Base-by-base conservation (phyloP, 1,284 basidiomycete species). In the Malassezia slooffiae region DNA sequence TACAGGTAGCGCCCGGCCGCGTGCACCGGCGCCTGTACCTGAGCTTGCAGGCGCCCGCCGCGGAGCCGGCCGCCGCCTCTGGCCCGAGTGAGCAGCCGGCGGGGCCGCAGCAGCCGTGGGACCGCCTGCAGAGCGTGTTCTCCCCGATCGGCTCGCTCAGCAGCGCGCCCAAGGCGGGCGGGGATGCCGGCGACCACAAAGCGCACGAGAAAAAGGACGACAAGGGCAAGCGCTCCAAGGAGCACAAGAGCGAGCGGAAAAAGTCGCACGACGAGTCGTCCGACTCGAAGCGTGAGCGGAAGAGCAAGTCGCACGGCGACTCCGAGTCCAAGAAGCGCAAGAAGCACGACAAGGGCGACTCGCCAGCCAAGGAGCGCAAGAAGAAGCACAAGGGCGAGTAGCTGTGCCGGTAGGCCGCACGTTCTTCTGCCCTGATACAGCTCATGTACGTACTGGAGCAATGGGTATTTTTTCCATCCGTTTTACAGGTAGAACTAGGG, bases 91-190 rank as follows among this genome's bases (percentile, higher is more conserved):
- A 51, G 38, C 17, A 47, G 38, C 19, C 43, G 43, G 43, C 50
- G 41, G 30, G 47, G 43, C 43, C 44, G 13, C 43, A 47, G 21
- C 60, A 62, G 48, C 60, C 60, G 3, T 60, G 57, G 57, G 53
- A 60, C 26, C 34, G 55, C 21, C 33, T 62, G 4, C 50, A 50
- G 23, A 55, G 55, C 2, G 35, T 32, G 20, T 62, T 60, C 41
- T 52, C 28, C 13, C 50, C 50, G 1, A 33, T 37, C 3, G 50
- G 50, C 31, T 42, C 50, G 24, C 37, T 34, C 19, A 12, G 22
- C 13, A 16, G 15, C 7, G 20, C 28, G 13, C 36, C 43, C 4
- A 19, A 31, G 26, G 13, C 28, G 20, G 17, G 21, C 20, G 37
- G 13, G 33, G 17, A 20, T 8, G 23, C 24, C 15, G 6, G 7